Conservation (phyloP, 2,329 filamentous ascomycete genomes). For the Neoascochyta sp. region DNA sequence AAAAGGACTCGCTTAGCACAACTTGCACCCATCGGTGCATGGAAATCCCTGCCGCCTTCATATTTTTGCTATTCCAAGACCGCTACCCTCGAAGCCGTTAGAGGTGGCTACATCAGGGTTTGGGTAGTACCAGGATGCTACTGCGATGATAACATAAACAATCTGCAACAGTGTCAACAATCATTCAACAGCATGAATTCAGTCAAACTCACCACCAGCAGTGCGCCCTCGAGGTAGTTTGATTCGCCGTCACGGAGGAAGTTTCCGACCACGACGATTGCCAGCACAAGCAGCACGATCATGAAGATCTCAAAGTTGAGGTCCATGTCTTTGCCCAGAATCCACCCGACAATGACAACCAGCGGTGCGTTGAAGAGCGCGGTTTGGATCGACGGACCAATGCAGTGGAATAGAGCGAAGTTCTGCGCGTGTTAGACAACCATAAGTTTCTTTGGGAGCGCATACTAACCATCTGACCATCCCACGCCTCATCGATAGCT, state of each 20-base stretch:
- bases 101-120: conserved; percentile 43
- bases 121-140: conserved; percentile 61
- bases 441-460: neutral
- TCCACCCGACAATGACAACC: conserved; percentile 80
- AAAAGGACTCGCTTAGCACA: no score
- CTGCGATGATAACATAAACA: conserved; percentile 60
- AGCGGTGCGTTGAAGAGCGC: conserved; percentile 84
- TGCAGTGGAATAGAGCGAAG: conserved; percentile 77
- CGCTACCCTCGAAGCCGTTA: conserved; percentile 16
- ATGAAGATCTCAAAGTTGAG: conserved; percentile 88
- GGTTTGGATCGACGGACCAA: conserved; percentile 84
- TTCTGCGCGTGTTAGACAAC: conserved; percentile 52
- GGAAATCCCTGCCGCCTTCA: no score
- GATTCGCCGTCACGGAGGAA: conserved; percentile 85
- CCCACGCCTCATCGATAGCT: conserved; percentile 79
- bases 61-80: neutral
- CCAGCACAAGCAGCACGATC: conserved; percentile 73
- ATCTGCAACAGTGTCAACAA: conserved; percentile 35
- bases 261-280: conserved; percentile 82
- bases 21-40: no score
- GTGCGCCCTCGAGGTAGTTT: conserved; percentile 82
- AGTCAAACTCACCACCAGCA: conserved; percentile 56
- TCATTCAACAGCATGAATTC: neutral
- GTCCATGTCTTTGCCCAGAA: conserved; percentile 65
- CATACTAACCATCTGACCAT: conserved; percentile 59